Evolutionary conservation across 2,329 filamentous ascomycete genomes (phyloP).

Genomic region (Amylocarpus encephaloides): DNA sequence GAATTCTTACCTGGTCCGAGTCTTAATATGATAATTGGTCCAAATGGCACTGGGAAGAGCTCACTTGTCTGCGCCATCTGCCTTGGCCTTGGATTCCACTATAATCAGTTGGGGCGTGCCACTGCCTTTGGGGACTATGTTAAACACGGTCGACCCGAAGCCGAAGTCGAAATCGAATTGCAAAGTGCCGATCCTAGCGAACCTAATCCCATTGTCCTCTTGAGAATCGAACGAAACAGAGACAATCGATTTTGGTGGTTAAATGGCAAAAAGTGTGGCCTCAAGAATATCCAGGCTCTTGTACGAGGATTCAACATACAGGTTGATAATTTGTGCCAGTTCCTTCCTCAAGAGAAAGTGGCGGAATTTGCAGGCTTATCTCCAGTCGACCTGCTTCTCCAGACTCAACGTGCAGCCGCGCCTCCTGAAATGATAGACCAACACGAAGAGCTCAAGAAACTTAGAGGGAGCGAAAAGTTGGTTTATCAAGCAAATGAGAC

Average conservation of each 20-base stretch:
- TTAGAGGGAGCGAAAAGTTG: conserved; percentile 64
- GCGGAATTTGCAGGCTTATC: conserved; percentile 85
- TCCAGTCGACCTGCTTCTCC: conserved; percentile 72
- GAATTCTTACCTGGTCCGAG: conserved; percentile 89
- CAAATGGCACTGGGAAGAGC: conserved; percentile 98
- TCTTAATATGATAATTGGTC: conserved; percentile 96
- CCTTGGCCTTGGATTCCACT: conserved; percentile 78
- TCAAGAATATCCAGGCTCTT: conserved; percentile 60
- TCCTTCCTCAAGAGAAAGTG: conserved; percentile 91
- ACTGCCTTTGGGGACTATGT: conserved; percentile 84
- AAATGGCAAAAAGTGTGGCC: conserved; percentile 56
- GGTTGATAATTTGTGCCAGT: conserved; percentile 96
- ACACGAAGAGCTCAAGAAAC: conserved; percentile 67
- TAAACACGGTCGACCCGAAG: conserved; percentile 75
- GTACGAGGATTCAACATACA: conserved; percentile 76
- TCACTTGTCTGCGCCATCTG: conserved; percentile 96
- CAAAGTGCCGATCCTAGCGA: conserved; percentile 39
- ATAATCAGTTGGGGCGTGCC: conserved; percentile 77
- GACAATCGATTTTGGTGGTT: conserved; percentile 76
- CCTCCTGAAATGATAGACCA: conserved; percentile 71
- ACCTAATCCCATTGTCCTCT: conserved; percentile 64
- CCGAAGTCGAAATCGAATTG: conserved; percentile 86
- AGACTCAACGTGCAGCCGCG: conserved; percentile 85
- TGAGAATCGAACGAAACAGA: conserved; percentile 74
- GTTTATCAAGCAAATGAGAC: conserved; percentile 50